phyloP scores from a whole-genome alignment of 2,329 filamentous ascomycete species.

The Colletotrichum caudatum region DNA sequence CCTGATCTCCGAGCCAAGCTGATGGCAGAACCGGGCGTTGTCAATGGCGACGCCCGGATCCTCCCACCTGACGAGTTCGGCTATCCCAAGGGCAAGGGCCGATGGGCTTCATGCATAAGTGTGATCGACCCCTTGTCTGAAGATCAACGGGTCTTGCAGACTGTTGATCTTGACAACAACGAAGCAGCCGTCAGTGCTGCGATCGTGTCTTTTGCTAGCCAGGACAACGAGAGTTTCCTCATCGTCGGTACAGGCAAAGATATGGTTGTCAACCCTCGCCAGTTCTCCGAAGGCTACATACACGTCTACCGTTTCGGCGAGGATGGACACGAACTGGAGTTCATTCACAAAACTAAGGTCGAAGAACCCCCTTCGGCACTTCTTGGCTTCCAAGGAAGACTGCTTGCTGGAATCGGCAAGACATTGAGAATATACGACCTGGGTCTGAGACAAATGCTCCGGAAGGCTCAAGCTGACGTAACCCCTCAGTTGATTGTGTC shows the following conservation, averaged over 20 bases:
- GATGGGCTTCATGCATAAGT: constrained; percentile 97
- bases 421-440: constrained; percentile 91
- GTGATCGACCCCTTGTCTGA: constrained; percentile 85
- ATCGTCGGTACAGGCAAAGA: constrained; percentile 95
- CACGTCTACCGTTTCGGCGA: constrained; percentile 93
- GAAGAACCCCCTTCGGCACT: constrained; percentile 92
- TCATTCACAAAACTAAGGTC: constrained; percentile 96
- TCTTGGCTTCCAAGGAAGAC: constrained; percentile 89
- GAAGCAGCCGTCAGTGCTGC: constrained; percentile 91
- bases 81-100: constrained; percentile 82
- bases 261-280: constrained; percentile 81
- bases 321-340: constrained; percentile 88
- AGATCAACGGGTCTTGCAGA: constrained; percentile 77
- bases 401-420: constrained; percentile 87
- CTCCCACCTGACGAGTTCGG: constrained; percentile 88
- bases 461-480: constrained; percentile 88
- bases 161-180: constrained; percentile 86
- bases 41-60: constrained; percentile 78
- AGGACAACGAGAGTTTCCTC: constrained; percentile 91
- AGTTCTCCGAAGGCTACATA: constrained; percentile 83
- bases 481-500: constrained; percentile 87
- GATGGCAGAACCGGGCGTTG: constrained; percentile 75
- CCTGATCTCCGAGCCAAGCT: constrained; percentile 81
- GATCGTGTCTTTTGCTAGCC: constrained; percentile 86
- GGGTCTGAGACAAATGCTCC: constrained; percentile 90